A percentile compares a stretch with the other conserved stretches of the same genome.
phyloP scores from a whole-genome alignment of 306 rosid species.

The Urtica urens region DNA sequence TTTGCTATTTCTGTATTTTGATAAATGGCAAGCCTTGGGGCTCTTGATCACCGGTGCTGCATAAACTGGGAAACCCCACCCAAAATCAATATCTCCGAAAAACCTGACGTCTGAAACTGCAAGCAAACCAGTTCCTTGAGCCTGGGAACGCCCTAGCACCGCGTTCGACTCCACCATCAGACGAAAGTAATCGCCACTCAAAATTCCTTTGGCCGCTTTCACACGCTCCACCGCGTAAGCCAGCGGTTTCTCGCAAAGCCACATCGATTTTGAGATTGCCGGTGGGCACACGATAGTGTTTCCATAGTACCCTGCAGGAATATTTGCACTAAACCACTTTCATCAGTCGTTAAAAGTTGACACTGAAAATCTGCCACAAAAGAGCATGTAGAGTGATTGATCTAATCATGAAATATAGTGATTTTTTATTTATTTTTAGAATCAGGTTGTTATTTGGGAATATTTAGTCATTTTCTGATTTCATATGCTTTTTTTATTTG shows the following conservation, averaged over 20 bases:
- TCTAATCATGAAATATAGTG: no score
- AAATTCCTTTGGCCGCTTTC: conserved; percentile 11
- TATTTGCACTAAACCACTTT: no score
- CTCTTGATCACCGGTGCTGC: conserved; percentile 12
- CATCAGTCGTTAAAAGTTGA: no score
- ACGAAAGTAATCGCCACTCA: conserved; percentile 28
- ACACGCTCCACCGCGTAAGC: conserved; percentile 21
- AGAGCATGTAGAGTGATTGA: no score
- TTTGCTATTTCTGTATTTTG: not conserved
- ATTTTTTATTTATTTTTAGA: no score
- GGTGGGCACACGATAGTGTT: conserved; percentile 10
- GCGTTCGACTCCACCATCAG: conserved; percentile 34
- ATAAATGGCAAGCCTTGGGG: conserved; percentile 1
- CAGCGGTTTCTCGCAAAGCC: conserved; percentile 4
- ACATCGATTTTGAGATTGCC: not conserved
- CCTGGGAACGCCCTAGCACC: conserved; percentile 12
- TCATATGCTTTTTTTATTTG: no score
- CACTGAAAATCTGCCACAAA: no score
- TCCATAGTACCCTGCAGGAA: conserved; percentile 24
- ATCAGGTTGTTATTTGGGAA: no score
- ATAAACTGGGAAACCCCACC: conserved; percentile 37
- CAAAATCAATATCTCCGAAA: conserved; percentile 24
- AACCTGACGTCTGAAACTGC: conserved; percentile 19
- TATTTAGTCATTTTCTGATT: no score
- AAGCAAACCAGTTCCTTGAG: not conserved